Evolutionary conservation across 805 yeast genomes (phyloP), one percentile per base, ranked within the genome.

Genomic region (Kuraishia borneana): DNA sequence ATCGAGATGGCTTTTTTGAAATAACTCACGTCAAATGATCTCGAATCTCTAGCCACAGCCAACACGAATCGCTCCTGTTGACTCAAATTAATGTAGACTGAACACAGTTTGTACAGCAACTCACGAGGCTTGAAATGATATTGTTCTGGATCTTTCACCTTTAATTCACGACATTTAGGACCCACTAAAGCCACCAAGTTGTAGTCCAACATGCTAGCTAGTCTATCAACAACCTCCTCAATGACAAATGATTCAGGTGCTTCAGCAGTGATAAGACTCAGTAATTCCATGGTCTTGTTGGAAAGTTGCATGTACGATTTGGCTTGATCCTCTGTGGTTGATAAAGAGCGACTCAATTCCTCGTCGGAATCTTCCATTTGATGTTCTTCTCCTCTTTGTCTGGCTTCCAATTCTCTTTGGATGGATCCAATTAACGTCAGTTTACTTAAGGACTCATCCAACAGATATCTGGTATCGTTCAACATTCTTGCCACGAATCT

Each of bases 121-220:
- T 66, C 68, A 39, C 75, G 75, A 4, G 98, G 96, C 45, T 83
- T 74, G 54, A 92, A 92, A 21, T 74, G 71, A 51, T 87, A 88
- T 44, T 76, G 73, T 42, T 79, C 83, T 0, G 96, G 96, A 41
- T 80, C 69, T 39, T 70, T 68, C 20, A 92, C 98, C 50, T 83
- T 85, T 46, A 92, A 69, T 33, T 82, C 87, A 7, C 88, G 73
- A 60, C 95, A 88, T 50, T 82, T 81, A 12, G 97, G 96, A 1
- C 99, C 99, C 18, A 87, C 96, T 56, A 92, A 64, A n/a, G 89
- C 85, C 33, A 76, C 82, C 40, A 92, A 62, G 52, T 92, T 92
- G 58, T 88, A 89, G 59, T 92, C 82, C 52, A 92, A 64, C 99
- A 92, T 92, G 31, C 95, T 87, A 0, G 98, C 95, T 41, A 92